phyloP scores from a whole-genome alignment of 495 filamentous ascomycete genomes.

The Aspergillus haitiensis region DNA sequence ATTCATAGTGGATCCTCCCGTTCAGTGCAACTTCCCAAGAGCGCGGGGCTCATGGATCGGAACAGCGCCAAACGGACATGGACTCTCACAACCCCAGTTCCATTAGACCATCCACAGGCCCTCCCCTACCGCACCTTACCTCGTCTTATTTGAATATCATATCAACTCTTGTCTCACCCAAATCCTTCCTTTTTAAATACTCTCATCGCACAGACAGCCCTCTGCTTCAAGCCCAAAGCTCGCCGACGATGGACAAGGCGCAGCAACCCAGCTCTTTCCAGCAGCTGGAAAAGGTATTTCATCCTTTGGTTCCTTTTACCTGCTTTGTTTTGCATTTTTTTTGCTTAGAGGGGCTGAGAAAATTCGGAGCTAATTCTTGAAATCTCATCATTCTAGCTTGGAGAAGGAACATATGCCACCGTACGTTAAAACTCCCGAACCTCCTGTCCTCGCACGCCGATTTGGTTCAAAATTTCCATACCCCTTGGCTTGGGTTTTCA shows the following conservation, averaged over 20 bases:
- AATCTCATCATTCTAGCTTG: slow-evolving; percentile 56
- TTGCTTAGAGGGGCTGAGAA: neutral
- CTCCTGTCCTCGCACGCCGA: neutral
- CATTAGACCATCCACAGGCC: slow-evolving; percentile 13
- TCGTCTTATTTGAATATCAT: slow-evolving; percentile 33
- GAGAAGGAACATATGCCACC: slow-evolving; percentile 98
- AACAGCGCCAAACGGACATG: slow-evolving; percentile 24
- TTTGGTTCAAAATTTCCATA: neutral
- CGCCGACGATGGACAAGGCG: slow-evolving; percentile 73
- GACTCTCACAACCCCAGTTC: slow-evolving; percentile 20
- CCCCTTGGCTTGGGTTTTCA: no score
- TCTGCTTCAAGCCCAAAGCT: slow-evolving; percentile 9
- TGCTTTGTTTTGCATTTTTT: neutral
- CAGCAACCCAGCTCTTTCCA: slow-evolving; percentile 94
- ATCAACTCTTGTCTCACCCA: slow-evolving; percentile 41
- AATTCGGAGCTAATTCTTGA: neutral
- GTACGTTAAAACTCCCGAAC: slow-evolving; percentile 53
- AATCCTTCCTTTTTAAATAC: slow-evolving; percentile 37
- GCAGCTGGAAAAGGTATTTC: slow-evolving; percentile 83
- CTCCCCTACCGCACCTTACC: slow-evolving; percentile 15
- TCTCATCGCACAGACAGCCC: slow-evolving; percentile 22
- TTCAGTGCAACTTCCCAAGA: neutral
- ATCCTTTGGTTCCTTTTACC: slow-evolving; percentile 1
- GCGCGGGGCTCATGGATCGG: slow-evolving; percentile 22
- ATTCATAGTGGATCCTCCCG: neutral